Evolutionary conservation across 2,329 filamentous ascomycete genomes (phyloP).

Genomic region (Fusarium illudens): DNA sequence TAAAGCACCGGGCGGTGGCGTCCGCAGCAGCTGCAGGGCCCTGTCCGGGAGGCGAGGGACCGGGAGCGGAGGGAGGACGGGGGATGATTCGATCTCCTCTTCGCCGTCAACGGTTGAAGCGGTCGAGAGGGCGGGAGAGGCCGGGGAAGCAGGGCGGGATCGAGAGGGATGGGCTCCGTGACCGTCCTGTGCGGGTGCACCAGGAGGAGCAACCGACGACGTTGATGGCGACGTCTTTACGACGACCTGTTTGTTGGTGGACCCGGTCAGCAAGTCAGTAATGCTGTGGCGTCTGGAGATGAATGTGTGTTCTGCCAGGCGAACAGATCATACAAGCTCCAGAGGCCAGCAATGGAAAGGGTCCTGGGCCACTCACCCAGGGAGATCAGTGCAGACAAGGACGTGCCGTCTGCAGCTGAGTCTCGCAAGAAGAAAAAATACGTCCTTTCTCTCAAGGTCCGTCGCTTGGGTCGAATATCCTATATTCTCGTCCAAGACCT

Average conservation of each 20-base stretch:
- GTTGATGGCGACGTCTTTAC: conserved; percentile 66
- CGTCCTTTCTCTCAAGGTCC: conserved; percentile 42
- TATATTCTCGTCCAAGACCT: conserved; percentile 36
- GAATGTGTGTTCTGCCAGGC: conserved; percentile 30
- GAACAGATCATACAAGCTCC: conserved; percentile 22
- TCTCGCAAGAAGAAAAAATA: conserved; percentile 49
- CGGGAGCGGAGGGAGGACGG: conserved; percentile 65
- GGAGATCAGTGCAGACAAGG: conserved; percentile 71
- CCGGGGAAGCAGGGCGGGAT: conserved; percentile 48
- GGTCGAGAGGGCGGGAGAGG: conserved; percentile 68
- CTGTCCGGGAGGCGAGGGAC: conserved; percentile 66
- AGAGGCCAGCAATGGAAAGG: conserved; percentile 15
- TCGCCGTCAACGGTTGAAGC: conserved; percentile 68
- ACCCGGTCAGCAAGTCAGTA: conserved; percentile 39
- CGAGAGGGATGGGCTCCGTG: conserved; percentile 49
- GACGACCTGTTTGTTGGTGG: conserved; percentile 46
- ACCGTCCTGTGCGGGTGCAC: conserved; percentile 70
- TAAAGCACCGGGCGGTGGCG: conserved; percentile 52
- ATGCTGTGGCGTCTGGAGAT: conserved; percentile 36
- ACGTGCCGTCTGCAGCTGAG: conserved; percentile 67
- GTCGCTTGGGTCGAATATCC: conserved; percentile 35
- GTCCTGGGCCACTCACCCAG: conserved; percentile 51
- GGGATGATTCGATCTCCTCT: conserved; percentile 64
- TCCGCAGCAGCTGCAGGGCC: conserved; percentile 63
- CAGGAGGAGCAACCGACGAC: conserved; percentile 60